A percentile compares a stretch with the other conserved stretches of the same genome.
phyloP scores from a whole-genome alignment of 169 alveolate genomes.

The Neospora caninum region DNA sequence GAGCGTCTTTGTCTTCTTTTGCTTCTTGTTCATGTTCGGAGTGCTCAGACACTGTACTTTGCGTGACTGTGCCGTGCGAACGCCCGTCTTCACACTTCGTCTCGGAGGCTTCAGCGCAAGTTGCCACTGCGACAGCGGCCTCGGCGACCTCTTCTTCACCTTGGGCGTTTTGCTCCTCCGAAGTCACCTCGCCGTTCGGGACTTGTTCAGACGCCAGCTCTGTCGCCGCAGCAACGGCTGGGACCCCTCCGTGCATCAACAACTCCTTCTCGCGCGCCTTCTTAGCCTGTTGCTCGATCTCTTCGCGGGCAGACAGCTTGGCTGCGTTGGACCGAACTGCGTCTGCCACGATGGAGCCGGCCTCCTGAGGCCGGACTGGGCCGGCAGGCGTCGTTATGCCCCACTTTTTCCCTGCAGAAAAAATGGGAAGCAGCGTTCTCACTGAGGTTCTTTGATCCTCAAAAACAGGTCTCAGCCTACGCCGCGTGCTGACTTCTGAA shows the following conservation, averaged over 20 bases:
- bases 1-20: neutral
- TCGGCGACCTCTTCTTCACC: neutral
- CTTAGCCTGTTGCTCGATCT: conserved; percentile 14
- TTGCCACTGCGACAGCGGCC: neutral
- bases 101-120: neutral
- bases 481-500: no score
- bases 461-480: no score
- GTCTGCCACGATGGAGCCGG: neutral
- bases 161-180: neutral
- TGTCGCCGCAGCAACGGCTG: neutral
- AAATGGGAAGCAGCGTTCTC: neutral
- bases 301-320: neutral
- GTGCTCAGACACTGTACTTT: no score
- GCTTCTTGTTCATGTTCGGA: no score
- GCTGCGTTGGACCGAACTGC: neutral
- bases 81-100: neutral
- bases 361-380: conserved; percentile 39
- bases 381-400: conserved; percentile 1
- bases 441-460: no score
- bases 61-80: no score
- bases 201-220: neutral
- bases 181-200: neutral
- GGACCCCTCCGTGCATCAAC: neutral
- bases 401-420: conserved; percentile 34
- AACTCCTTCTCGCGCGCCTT: neutral